Percentiles rank a stretch among this genome's conserved stretches.
Conservation (phyloP, 148 eudicot species). For the Cornus suecica region DNA sequence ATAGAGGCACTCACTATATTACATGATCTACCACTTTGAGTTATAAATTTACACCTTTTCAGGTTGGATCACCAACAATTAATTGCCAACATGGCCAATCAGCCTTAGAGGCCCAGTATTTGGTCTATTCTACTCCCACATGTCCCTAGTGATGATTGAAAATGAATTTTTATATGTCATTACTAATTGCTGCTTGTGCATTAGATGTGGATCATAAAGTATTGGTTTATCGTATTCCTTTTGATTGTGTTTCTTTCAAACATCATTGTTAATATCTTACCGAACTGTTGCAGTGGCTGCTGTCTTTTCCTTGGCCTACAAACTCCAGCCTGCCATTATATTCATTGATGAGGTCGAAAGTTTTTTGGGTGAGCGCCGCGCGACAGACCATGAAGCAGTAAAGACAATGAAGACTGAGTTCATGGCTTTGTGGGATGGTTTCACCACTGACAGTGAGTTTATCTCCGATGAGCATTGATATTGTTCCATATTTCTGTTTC, state of each 20-base stretch:
- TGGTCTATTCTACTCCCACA: too few relatives aligned
- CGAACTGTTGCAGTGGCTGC: constrained; percentile 69
- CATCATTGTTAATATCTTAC: not conserved
- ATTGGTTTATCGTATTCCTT: not conserved
- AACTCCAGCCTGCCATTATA: constrained; percentile 95
- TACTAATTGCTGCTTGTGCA: not conserved
- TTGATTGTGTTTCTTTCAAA: constrained; percentile 3
- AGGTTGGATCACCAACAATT: too few relatives aligned
- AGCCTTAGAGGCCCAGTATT: too few relatives aligned
- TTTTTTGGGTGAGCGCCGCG: constrained; percentile 86
- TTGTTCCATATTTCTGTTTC: not conserved
- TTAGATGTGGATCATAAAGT: not conserved
- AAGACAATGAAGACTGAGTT: constrained; percentile 90
- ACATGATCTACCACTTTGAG: too few relatives aligned
- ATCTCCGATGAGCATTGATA: not conserved
- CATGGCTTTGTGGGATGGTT: constrained; percentile 97
- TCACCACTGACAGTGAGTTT: constrained; percentile 83
- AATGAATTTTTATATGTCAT: too few relatives aligned
- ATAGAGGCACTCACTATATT: too few relatives aligned
- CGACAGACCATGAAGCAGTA: constrained; percentile 78
- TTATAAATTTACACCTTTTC: too few relatives aligned
- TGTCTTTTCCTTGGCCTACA: constrained; percentile 89
- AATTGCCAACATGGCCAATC: too few relatives aligned
- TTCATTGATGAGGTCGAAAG: constrained; percentile 95
- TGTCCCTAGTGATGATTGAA: too few relatives aligned